Evolutionary conservation across 371 early-diverging fungal species (phyloP), one percentile per base, ranked within the genome.

Genomic region (Rhizopus stolonifer): DNA sequence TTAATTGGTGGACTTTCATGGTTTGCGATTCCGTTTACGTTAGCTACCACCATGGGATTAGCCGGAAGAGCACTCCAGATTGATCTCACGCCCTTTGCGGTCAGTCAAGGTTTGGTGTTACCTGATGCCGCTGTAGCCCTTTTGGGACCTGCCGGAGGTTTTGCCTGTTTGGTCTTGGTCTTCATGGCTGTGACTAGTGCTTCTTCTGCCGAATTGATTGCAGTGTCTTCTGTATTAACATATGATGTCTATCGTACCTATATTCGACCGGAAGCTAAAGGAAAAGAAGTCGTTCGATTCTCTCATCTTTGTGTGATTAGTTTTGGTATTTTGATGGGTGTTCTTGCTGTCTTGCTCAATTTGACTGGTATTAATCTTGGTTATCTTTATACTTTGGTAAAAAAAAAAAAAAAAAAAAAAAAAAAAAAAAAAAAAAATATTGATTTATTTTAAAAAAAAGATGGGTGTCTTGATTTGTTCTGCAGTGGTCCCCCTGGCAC

Each of bases 101-200:
- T 87, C 47, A 74, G 72, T 24, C 79, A 86, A 55, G 87, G 87
- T 13, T 60, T 87, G 14, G 85, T 85, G 3, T 70, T 85, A 10
- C 85, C 87, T 4, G 72, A 73, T 34, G 85, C 85, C 13, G 87
- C 86, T 8, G 75, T 77, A 14, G 83, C 82, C 4, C 56, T 87
- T 3, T 46, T 85, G 4, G 88, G 87, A 5, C 45, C 42, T 40
- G 74, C 75, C 18, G 88, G 86, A 22, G 85, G 80, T 11, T 70
- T 81, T 43, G 85, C 85, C 1, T 77, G 82, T 29, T 58, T 87
- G 36, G 55, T 87, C 23, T 59, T 87, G 6, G 83, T 87, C 2
- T 87, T 87, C 51, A 86, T 87, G 82, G 85, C 86, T 24, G 88
- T 86, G 18, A 87, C 88, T 1, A 72, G 66, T 29, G 85, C 87